Evolutionary conservation across 495 filamentous ascomycete genomes (phyloP).

Genomic region (Penicillium cosmopolitanum): DNA sequence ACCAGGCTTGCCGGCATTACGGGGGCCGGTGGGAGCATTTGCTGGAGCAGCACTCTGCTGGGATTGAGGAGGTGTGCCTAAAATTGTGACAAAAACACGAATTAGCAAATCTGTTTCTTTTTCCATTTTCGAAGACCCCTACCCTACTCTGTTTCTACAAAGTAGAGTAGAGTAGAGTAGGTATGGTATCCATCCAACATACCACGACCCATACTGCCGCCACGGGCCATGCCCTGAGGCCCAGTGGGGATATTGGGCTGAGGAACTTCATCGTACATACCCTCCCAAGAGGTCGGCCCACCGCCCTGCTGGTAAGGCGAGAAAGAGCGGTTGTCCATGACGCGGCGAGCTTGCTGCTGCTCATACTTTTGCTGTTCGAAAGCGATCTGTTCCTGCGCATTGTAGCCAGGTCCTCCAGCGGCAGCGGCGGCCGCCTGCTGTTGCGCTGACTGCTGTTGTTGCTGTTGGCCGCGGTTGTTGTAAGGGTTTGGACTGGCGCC

Average conservation of each 20-base stretch:
- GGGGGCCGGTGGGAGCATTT: constrained; percentile 93
- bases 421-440: constrained; percentile 13
- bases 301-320: constrained; percentile 58
- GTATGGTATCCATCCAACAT: constrained; percentile 32
- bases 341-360: constrained; percentile 64
- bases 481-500: constrained; percentile 12
- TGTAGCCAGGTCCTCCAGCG: constrained; percentile 60
- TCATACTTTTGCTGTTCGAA: constrained; percentile 91
- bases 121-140: too few species aligned
- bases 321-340: constrained; percentile 48
- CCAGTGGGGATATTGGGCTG: constrained; percentile 71
- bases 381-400: constrained; percentile 74
- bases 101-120: not conserved
- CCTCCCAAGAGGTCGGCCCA: constrained; percentile 87
- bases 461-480: not conserved
- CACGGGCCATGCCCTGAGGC: constrained; percentile 53
- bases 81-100: not conserved
- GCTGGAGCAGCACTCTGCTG: constrained; percentile 78
- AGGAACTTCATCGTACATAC: constrained; percentile 99
- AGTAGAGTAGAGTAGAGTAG: not conserved
- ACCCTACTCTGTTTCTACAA: too few species aligned
- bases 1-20: constrained; percentile 91
- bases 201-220: constrained; percentile 57
- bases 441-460: not conserved
- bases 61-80: constrained; percentile 50